Conservation (phyloP, 768 basidiomycete species). For the Rhizopogon vinicolor region DNA sequence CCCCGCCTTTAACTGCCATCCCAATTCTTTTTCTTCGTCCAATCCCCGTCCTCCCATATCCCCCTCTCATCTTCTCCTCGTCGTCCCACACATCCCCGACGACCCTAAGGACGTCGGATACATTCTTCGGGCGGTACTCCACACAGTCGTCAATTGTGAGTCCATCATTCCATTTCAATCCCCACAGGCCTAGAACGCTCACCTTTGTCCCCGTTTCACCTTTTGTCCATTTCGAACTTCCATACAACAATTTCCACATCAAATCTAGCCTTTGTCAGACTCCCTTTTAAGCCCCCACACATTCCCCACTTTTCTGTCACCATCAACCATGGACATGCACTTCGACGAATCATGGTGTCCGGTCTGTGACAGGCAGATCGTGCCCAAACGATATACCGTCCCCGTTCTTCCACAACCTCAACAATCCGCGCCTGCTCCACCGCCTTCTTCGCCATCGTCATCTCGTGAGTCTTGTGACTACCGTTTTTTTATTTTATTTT, state of each 20-base stretch:
- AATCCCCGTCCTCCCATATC: conserved; percentile 19
- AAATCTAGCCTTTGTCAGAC: not conserved
- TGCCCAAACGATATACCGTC: conserved; percentile 69
- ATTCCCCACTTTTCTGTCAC: conserved; percentile 7
- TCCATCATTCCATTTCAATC: conserved; percentile 9
- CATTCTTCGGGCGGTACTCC: too few relatives aligned
- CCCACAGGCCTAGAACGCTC: not conserved
- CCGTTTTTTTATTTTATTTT: not conserved
- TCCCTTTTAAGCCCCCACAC: conserved; percentile 3
- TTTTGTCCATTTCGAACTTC: not conserved
- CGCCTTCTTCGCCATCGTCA: conserved; percentile 34
- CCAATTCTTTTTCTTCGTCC: conserved; percentile 11
- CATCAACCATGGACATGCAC: conserved; percentile 25
- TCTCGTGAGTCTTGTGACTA: conserved; percentile 30
- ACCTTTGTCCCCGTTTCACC: conserved; percentile 16
- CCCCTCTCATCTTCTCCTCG: conserved; percentile 19
- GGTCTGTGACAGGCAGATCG: conserved; percentile 70
- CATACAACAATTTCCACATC: conserved; percentile 2
- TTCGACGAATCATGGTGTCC: conserved; percentile 80
- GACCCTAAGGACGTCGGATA: not conserved
- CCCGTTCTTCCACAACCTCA: conserved; percentile 29
- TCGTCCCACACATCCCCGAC: not conserved
- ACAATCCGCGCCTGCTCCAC: conserved; percentile 19
- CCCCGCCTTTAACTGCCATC: conserved; percentile 20
- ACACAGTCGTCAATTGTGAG: conserved; percentile 8